Base-by-base conservation (phyloP, 2,329 filamentous ascomycete genomes). In the Botrytis elliptica region DNA sequence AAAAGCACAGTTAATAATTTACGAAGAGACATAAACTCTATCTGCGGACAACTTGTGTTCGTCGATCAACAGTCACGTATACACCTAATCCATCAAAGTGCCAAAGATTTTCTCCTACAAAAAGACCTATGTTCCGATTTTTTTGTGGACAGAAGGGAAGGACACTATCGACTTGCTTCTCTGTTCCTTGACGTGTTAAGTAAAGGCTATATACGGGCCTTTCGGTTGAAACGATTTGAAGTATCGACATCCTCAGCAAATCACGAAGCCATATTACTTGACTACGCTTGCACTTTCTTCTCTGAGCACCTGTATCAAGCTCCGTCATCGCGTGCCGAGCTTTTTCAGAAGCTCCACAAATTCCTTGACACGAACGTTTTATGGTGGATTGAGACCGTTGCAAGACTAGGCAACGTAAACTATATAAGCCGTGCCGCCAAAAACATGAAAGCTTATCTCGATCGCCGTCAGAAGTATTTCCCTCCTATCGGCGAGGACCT, bases 11-110 rank as follows among this genome's bases (percentile, higher is more conserved):
- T 44, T 5, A 44, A 40, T 81, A 79, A 82, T 33, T 52, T 83
- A 9, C 72, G 76, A 49, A 65, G 75, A 3, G 75, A 80, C 0
- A 80, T 83, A 40, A 42, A 68, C 1, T 74, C 79, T 14, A 70
- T 82, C 0, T 83, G 82, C 69, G 79, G 80, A 0, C 78, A 79
- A 0, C 82, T 83, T 66, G 73, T 82, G 3, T 68, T 79, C 2
- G 72, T 83, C 25, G 82, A 83, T 52, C 14, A 64, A 42, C 62
- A 64, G 29, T 38, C 33, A 38, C 8, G 33, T 4, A 29, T 64
- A 38, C 36, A 64, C 22, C 33, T 64, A 38, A 42, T 42, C 1
- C 62, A 64, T 42, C 36, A 64, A 29, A 38, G 36, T 2, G 36
- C 62, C 40, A 25, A 42, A 42, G 40, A 38, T 10, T 64, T 42